Percentiles rank a stretch among this genome's conserved stretches.
These are phyloP conservation scores for Ustilago cynodontis DNA, from an alignment of 1,284 basidiomycete species.

Conservation along the genomic window DNA sequence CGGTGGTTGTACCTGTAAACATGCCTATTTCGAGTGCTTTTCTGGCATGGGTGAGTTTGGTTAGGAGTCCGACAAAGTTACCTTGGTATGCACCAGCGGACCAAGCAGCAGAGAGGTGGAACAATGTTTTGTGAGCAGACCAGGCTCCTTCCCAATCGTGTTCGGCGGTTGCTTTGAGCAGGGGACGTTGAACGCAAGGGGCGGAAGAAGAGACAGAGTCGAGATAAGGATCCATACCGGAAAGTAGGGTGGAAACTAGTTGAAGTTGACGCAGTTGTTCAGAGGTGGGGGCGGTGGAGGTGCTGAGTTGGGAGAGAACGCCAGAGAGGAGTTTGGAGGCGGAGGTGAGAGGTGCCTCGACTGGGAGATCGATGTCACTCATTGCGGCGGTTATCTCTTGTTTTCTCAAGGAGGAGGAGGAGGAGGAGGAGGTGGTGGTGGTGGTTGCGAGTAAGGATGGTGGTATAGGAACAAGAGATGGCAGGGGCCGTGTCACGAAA, in stretches of 20 bases:
- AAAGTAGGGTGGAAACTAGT: slow-evolving; percentile 42
- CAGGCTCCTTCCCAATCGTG: slow-evolving; percentile 56
- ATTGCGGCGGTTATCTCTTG: slow-evolving; percentile 10
- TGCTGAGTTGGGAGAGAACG: slow-evolving; percentile 30
- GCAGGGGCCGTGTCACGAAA: not conserved
- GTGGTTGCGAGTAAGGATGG: not conserved
- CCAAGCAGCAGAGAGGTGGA: slow-evolving; percentile 45
- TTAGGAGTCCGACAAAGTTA: slow-evolving; percentile 54
- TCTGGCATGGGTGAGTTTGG: slow-evolving; percentile 41
- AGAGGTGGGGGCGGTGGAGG: not conserved
- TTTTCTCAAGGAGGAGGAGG: not conserved
- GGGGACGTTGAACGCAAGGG: slow-evolving; percentile 29
- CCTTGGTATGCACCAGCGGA: slow-evolving; percentile 60
- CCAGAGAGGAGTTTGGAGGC: slow-evolving; percentile 34
- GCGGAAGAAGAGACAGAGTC: slow-evolving; percentile 43
- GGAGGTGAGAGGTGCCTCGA: slow-evolving; percentile 47
- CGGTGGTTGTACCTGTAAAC: slow-evolving; percentile 62
- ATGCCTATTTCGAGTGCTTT: slow-evolving; percentile 62
- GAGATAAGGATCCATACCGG: slow-evolving; percentile 51
- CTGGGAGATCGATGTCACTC: slow-evolving; percentile 39
- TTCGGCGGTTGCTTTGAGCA: slow-evolving; percentile 51
- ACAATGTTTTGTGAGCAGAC: slow-evolving; percentile 32
- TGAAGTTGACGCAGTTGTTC: slow-evolving; percentile 35
- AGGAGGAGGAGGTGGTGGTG: not conserved
- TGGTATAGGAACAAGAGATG: not conserved